Evolutionary conservation across 768 basidiomycete genomes (phyloP).

Genomic region (Boletellus emodensis): DNA sequence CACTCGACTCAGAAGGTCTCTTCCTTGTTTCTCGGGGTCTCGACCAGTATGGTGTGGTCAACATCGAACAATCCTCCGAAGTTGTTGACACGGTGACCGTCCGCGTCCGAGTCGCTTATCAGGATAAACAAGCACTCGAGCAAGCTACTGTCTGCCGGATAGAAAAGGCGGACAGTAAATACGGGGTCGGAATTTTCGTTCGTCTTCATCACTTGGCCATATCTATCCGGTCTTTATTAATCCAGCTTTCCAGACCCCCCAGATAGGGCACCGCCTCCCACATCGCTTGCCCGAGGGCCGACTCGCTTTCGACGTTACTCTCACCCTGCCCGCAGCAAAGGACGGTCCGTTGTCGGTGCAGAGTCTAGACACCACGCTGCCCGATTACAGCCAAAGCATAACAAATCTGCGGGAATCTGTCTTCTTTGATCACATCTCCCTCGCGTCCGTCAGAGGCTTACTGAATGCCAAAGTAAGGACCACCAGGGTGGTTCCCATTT

Average conservation of each 20-base stretch:
- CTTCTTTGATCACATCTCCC: conserved; percentile 34
- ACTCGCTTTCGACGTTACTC: conserved; percentile 34
- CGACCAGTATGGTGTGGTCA: conserved; percentile 25
- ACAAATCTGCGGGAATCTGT: conserved; percentile 32
- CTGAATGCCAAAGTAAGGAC: conserved; percentile 34
- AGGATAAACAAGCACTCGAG: conserved; percentile 13
- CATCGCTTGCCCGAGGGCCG: conserved; percentile 6
- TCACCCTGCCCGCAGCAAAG: conserved; percentile 35
- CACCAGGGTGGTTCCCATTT: background rate
- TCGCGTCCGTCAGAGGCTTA: conserved; percentile 34
- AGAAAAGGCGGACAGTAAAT: conserved; percentile 19
- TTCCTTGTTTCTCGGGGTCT: conserved; percentile 30
- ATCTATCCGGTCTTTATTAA: background rate
- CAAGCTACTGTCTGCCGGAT: conserved; percentile 29
- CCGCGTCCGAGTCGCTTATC: conserved; percentile 24
- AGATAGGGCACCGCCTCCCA: background rate
- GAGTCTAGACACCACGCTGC: conserved; percentile 40
- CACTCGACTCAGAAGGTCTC: conserved; percentile 27
- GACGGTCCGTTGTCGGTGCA: conserved; percentile 33
- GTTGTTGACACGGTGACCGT: conserved; percentile 29
- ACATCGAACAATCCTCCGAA: conserved; percentile 29
- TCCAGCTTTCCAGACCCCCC: conserved; percentile 31
- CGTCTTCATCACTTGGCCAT: conserved; percentile 1
- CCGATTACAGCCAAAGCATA: conserved; percentile 37
- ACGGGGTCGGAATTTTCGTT: conserved; percentile 36